Percentiles rank a stretch among this genome's conserved stretches.
phyloP scores from a whole-genome alignment of 2,329 filamentous ascomycete species.

The Coniochaeta sp. region DNA sequence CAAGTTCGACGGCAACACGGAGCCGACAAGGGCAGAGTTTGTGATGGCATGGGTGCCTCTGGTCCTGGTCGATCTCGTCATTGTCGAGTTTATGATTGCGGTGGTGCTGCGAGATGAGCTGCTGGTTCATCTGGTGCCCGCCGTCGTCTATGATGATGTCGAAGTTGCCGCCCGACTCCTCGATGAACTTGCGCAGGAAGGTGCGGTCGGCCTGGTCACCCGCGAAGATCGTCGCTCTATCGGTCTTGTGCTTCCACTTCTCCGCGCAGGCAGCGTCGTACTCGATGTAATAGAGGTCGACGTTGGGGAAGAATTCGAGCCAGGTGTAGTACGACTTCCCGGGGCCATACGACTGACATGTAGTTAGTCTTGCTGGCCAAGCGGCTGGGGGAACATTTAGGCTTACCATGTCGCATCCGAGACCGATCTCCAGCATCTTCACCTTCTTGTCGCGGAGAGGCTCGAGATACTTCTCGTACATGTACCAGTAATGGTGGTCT shows the following conservation, averaged over 20 bases:
- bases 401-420: conserved; percentile 30
- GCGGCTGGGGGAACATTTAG: neutral
- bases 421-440: conserved; percentile 33
- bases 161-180: conserved; percentile 24
- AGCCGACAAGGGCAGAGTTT: too few relatives aligned
- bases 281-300: conserved; percentile 35
- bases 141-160: conserved; percentile 34
- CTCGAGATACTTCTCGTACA: conserved; percentile 32
- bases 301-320: conserved; percentile 29
- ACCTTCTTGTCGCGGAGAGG: conserved; percentile 21
- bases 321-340: conserved; percentile 32
- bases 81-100: too few relatives aligned
- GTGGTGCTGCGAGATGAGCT: conserved; percentile 26
- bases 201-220: conserved; percentile 29
- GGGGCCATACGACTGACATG: conserved; percentile 23
- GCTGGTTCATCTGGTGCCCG: conserved; percentile 29
- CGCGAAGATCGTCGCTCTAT: conserved; percentile 28
- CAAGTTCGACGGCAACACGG: too few relatives aligned
- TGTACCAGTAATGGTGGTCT: conserved; percentile 28
- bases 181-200: conserved; percentile 28
- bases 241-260: conserved; percentile 25
- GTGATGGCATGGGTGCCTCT: too few relatives aligned
- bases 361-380: neutral
- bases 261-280: conserved; percentile 27
- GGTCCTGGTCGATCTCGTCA: too few relatives aligned